Conservation (phyloP, 2,329 filamentous ascomycete genomes). For the Leptographium flavum region DNA sequence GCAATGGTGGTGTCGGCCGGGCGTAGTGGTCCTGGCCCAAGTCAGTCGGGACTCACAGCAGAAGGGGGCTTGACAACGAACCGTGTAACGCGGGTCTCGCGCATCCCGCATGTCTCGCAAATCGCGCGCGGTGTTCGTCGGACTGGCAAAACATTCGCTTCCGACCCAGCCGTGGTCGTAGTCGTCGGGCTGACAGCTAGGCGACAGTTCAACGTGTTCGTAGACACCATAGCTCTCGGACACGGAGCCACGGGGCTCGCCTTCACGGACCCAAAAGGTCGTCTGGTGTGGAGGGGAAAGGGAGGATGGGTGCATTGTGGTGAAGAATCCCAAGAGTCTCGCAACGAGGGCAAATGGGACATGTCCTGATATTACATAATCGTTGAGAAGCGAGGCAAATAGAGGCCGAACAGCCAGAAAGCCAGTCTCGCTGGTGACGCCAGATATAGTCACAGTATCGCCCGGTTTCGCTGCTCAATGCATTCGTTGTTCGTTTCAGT, state of each 20-base stretch:
- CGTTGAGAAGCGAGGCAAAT: too few relatives aligned
- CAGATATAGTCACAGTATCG: too few relatives aligned
- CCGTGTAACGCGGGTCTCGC: too few relatives aligned
- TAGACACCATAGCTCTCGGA: background rate
- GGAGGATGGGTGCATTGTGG: background rate
- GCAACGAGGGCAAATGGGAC: too few relatives aligned
- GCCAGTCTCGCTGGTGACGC: too few relatives aligned
- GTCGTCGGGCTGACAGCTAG: background rate
- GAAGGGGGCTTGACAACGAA: background rate
- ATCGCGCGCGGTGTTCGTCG: background rate
- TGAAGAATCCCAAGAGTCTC: too few relatives aligned
- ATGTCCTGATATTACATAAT: too few relatives aligned
- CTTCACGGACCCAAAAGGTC: background rate
- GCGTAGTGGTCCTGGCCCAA: background rate
- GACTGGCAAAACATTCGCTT: background rate
- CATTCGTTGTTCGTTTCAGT: background rate
- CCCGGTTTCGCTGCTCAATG: too few relatives aligned
- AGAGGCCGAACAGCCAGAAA: too few relatives aligned
- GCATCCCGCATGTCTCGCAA: too few relatives aligned
- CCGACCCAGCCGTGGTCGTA: background rate
- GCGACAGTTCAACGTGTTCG: background rate
- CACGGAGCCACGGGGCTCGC: background rate
- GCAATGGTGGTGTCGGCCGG: background rate
- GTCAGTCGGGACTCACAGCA: background rate
- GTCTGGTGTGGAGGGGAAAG: background rate